phyloP scores from a whole-genome alignment of 768 basidiomycete genomes.

The Agaricus bisporus region DNA sequence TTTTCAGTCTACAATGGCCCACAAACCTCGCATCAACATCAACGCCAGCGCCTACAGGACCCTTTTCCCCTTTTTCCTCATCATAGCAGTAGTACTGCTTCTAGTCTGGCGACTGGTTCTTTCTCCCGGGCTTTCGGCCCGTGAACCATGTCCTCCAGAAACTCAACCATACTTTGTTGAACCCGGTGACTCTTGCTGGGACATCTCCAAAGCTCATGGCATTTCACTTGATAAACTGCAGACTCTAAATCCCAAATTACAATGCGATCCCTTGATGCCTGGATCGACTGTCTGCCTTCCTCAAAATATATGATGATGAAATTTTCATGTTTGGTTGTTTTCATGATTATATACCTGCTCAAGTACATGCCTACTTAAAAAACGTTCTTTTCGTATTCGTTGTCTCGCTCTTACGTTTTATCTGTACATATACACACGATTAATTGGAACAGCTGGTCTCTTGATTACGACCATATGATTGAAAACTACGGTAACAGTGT shows the following conservation, averaged over 20 bases:
- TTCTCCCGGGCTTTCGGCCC: constrained; percentile 31
- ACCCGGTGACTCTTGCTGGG: constrained; percentile 65
- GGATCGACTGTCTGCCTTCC: constrained; percentile 60
- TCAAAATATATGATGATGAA: not conserved
- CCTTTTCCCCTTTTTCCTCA: constrained; percentile 68
- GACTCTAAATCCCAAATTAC: constrained; percentile 44
- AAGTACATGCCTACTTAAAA: too few species aligned
- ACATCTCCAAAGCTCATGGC: constrained; percentile 42
- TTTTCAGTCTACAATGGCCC: constrained; percentile 22
- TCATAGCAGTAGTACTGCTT: constrained; percentile 56
- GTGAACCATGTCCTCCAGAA: constrained; percentile 32
- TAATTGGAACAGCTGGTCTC: too few species aligned
- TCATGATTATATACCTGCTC: too few species aligned
- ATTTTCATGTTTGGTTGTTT: not conserved
- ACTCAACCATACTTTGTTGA: constrained; percentile 42
- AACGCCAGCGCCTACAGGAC: constrained; percentile 48
- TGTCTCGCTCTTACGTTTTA: too few species aligned
- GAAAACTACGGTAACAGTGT: too few species aligned
- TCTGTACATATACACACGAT: too few species aligned
- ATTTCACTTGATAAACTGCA: constrained; percentile 46
- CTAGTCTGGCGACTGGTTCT: constrained; percentile 58
- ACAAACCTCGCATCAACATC: constrained; percentile 21
- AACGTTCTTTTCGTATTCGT: too few species aligned
- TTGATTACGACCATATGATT: too few species aligned
- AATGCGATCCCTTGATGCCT: constrained; percentile 54